Conservation (phyloP, 306 rosid genomes). For the Malus domestica region DNA sequence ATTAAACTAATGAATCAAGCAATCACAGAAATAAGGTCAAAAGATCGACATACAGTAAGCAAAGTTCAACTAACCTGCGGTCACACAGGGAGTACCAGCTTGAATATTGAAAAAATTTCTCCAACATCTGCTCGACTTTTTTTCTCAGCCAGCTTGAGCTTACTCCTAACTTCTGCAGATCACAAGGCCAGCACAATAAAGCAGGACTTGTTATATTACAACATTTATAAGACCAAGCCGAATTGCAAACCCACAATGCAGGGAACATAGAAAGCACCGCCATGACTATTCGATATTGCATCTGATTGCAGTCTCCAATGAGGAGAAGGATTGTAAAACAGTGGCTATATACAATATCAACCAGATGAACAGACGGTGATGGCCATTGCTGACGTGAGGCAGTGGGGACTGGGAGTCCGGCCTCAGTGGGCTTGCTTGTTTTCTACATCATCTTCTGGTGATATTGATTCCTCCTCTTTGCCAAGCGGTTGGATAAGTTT, state of each 20-base stretch:
- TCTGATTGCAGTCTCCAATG: conserved; percentile 87
- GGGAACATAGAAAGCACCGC: conserved; percentile 58
- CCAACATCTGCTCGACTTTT: conserved; percentile 60
- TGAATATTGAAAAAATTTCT: too few species aligned
- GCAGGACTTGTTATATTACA: conserved; percentile 43
- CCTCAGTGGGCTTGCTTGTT: conserved; percentile 43
- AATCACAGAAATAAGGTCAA: background rate
- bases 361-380: conserved; percentile 71
- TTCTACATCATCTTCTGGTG: conserved; percentile 23
- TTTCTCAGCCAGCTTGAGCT: conserved; percentile 61
- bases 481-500: conserved; percentile 57
- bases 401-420: conserved; percentile 49
- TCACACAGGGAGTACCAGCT: conserved; percentile 29
- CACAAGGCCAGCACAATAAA: conserved; percentile 54
- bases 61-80: conserved; percentile 50
- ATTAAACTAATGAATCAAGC: conserved; percentile 7
- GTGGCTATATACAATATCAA: conserved; percentile 69
- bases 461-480: conserved; percentile 20
- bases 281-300: conserved; percentile 49
- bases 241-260: conserved; percentile 53
- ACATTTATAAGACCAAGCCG: conserved; percentile 49
- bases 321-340: conserved; percentile 78
- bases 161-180: conserved; percentile 36
- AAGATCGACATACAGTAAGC: background rate
- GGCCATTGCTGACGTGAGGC: conserved; percentile 64